Conservation (phyloP, 179 eudicot species). For the Silene vulgaris region DNA sequence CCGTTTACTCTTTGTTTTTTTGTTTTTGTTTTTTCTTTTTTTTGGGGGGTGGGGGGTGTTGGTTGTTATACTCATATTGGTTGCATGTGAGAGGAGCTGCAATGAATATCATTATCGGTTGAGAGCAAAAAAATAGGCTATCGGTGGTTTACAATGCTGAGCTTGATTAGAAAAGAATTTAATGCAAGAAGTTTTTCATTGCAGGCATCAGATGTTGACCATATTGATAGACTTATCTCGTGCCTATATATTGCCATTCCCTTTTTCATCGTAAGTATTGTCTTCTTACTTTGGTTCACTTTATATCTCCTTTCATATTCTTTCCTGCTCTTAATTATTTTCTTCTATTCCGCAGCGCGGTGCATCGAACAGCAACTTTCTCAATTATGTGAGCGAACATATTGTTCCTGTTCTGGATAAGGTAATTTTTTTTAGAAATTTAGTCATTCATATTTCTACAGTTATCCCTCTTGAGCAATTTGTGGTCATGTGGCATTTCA, state of each 20-base stretch:
- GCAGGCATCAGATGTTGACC: slow-evolving; percentile 84
- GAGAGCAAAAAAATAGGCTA: background rate
- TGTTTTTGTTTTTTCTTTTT: background rate
- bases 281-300: slow-evolving; percentile 11
- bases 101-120: background rate
- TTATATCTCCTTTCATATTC: background rate
- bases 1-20: slow-evolving; percentile 25
- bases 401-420: slow-evolving; percentile 78
- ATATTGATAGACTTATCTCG: slow-evolving; percentile 67
- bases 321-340: slow-evolving; percentile 4
- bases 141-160: background rate
- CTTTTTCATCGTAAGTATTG: slow-evolving; percentile 58
- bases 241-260: slow-evolving; percentile 72
- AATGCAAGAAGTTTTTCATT: slow-evolving; percentile 10
- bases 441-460: background rate
- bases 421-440: slow-evolving; percentile 38
- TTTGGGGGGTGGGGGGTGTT: background rate
- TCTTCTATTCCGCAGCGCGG: slow-evolving; percentile 51
- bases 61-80: background rate
- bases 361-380: slow-evolving; percentile 73
- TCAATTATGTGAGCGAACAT: slow-evolving; percentile 62
- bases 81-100: background rate
- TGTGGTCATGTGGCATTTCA: slow-evolving; percentile 10
- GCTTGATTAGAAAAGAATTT: slow-evolving; percentile 1
- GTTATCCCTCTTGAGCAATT: background rate